phyloP scores from a whole-genome alignment of 164 flowering plant species.

The Nymphaea thermarum region DNA sequence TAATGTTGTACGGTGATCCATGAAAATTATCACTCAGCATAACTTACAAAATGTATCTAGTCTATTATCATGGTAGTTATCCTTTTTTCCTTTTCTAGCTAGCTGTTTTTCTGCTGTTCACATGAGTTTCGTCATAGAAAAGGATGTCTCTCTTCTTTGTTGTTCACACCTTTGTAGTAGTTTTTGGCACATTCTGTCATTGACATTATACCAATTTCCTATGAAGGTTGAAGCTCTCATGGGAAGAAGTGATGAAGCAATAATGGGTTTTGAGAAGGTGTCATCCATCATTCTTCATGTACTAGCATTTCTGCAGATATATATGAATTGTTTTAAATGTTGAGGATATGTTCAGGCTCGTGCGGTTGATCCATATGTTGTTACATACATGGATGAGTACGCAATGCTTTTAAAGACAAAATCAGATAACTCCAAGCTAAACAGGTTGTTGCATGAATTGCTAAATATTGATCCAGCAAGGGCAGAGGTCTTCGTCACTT shows the following conservation, averaged over 20 bases:
- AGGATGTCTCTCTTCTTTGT: no score
- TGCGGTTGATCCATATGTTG: constrained; percentile 62
- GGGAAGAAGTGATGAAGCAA: constrained; percentile 85
- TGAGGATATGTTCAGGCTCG: constrained; percentile 47
- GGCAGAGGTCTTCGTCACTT: constrained; percentile 85
- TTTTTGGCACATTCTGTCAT: not conserved
- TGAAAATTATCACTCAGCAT: no score
- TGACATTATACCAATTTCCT: not conserved
- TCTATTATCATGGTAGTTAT: not conserved
- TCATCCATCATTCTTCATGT: no score
- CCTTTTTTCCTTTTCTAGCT: not conserved
- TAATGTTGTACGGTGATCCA: no score
- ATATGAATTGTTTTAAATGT: not conserved
- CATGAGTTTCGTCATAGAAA: no score
- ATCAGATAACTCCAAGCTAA: constrained; percentile 66
- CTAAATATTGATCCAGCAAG: constrained; percentile 66
- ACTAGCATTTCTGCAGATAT: not conserved
- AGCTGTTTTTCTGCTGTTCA: no score
- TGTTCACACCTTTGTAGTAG: no score
- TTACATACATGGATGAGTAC: constrained; percentile 97
- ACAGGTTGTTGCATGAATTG: constrained; percentile 82
- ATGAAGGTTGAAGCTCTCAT: constrained; percentile 83
- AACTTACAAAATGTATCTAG: no score
- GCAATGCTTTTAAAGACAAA: constrained; percentile 88
- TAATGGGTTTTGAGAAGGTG: constrained; percentile 77